Evolutionary conservation across 148 eudicot species (phyloP), one percentile per base, ranked within the genome.

Genomic region (Spergularia marina): DNA sequence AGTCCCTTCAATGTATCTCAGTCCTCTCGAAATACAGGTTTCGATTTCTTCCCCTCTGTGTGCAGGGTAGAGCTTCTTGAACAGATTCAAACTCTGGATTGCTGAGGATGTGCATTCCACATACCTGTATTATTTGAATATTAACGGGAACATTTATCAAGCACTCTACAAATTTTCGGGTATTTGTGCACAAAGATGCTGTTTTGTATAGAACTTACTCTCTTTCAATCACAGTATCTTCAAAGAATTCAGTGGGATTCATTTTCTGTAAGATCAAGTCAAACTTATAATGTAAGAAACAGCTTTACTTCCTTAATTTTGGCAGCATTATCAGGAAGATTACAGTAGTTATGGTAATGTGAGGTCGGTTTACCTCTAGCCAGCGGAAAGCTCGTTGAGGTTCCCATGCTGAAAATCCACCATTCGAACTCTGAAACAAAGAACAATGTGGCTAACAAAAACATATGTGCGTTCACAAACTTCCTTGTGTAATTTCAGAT

Each of bases 331-430:
- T 40, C 14, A 39, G 3, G 23, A 20, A 12, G 36, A 10, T 65
- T 13, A 15, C 2, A 54, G 21, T 30, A 30, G 36, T 30, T 30
- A 30, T 30, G 36, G 36, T 30, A 30, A 30, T 30, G 36, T 30
- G 36, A 30, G 49, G 17, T 53, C 5, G 1, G 4, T 70, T 62
- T 69, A 82, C 89, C 87, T 88, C 89, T 10, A 88, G 52, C 89
- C 91, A 88, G n/a, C 78, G 77, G 70, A 54, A 86, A 17, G 91
- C 82, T 76, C 87, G 65, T 8, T 77, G 76, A 0, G 91, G 84
- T 74, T 88, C 89, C 91, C 89, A 85, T 74, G 89, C 90, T 55
- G 86, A 72, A 15, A 87, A 79, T 41, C 90, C 90, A n/a, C 90
- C 90, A 68, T 68, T 85, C 23, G 66, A 72, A 77, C 85, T 87